Evolutionary conservation across 164 flowering plant species (phyloP).

Genomic region (Annona squamosa): DNA sequence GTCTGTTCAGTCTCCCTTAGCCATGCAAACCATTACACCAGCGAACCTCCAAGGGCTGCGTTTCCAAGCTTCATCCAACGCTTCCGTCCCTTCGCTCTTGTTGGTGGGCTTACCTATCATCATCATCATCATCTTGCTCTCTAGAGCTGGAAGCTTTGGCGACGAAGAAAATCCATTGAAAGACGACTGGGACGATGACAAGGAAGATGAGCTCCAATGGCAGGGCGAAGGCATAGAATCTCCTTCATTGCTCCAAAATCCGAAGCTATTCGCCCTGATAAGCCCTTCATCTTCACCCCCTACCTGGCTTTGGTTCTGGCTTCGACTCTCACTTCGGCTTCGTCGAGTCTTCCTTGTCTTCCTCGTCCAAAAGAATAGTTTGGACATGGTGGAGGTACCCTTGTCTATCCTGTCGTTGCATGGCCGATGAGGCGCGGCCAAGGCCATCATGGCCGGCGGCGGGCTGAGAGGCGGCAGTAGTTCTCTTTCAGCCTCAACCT

Average conservation of each 20-base stretch:
- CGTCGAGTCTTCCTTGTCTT: background rate
- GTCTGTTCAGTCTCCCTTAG: background rate
- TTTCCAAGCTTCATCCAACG: background rate
- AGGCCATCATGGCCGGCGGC: background rate
- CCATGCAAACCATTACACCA: background rate
- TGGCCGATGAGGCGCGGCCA: background rate
- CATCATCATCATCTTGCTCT: background rate
- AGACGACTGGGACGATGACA: background rate
- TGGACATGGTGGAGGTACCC: background rate
- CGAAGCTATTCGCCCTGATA: background rate
- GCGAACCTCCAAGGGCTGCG: background rate
- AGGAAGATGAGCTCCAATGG: background rate
- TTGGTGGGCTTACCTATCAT: background rate
- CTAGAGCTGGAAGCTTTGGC: background rate
- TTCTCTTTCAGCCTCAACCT: background rate
- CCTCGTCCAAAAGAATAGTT: background rate
- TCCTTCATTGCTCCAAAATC: background rate
- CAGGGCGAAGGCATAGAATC: background rate
- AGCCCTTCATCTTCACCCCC: background rate
- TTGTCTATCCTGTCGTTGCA: background rate
- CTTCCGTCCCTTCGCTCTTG: conserved; percentile 1
- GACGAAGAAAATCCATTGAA: background rate
- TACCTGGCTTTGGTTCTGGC: background rate
- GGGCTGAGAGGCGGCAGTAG: background rate
- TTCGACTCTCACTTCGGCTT: background rate